phyloP scores from a whole-genome alignment of 257 asterid species.

The Jasminum sambac region DNA sequence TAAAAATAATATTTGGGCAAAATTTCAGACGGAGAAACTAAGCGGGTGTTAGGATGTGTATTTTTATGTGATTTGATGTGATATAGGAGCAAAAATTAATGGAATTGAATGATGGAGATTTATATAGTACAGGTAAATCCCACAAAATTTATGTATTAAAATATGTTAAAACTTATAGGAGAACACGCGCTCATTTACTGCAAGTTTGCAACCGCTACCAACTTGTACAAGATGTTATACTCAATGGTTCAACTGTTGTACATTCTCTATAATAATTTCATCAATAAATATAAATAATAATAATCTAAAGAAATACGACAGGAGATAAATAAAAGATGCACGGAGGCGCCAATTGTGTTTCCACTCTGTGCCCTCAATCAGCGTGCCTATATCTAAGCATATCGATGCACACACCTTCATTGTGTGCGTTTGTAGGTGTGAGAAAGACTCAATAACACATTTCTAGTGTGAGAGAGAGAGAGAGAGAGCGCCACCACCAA shows the following conservation, averaged over 20 bases:
- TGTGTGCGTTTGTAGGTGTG: constrained; percentile 38
- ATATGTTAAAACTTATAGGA: no score
- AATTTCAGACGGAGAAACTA: no score
- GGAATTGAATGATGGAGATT: no score
- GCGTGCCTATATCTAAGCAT: background rate
- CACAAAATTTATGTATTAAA: no score
- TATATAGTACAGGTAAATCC: no score
- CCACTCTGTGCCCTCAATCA: constrained; percentile 9
- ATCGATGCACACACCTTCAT: constrained; percentile 18
- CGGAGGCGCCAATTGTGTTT: constrained; percentile 7
- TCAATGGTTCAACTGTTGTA: constrained; percentile 22
- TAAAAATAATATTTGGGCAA: no score
- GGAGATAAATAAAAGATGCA: background rate
- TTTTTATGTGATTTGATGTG: no score
- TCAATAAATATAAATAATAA: constrained; percentile 17
- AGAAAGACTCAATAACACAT: constrained; percentile 1
- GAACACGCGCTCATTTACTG: no score
- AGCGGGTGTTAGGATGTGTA: no score
- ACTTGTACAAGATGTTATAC: constrained; percentile 15
- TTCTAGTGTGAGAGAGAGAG: constrained; percentile 13
- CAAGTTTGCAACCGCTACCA: constrained; percentile 14
- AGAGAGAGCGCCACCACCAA: constrained; percentile 28
- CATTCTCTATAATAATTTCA: constrained; percentile 18
- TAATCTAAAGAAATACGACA: background rate
- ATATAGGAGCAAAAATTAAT: no score